These are phyloP conservation scores for Acanthamoeba sp. DNA, from an alignment of 208 protist genomes.

Conservation along the genomic window DNA sequence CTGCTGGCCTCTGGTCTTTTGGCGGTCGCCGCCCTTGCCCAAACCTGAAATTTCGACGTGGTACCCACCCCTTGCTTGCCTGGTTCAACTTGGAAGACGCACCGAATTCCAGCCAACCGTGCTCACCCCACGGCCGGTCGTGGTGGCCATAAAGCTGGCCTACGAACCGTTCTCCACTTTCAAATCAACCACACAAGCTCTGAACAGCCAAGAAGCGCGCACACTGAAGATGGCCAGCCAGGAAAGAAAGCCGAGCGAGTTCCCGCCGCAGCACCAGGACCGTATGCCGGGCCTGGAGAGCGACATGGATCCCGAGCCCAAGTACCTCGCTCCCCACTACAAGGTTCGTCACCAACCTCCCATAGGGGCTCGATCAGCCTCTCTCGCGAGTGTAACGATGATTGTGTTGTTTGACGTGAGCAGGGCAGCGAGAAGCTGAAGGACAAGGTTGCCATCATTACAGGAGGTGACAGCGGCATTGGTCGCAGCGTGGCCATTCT, in stretches of 20 bases:
- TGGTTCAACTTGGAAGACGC: not conserved
- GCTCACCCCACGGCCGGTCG: not conserved
- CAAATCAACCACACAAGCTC: not conserved
- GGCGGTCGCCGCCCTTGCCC: no score
- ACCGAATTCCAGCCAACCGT: not conserved
- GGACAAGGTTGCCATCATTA: constrained; percentile 81
- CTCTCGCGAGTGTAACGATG: not conserved
- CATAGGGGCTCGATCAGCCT: no score
- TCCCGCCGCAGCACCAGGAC: constrained; percentile 39
- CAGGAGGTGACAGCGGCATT: constrained; percentile 87
- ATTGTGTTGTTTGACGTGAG: not conserved
- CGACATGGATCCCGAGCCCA: constrained; percentile 16
- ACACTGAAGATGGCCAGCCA: not conserved
- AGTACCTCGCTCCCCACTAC: constrained; percentile 45
- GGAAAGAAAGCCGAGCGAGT: constrained; percentile 25
- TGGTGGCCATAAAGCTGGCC: not conserved
- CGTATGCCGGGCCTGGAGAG: constrained; percentile 27
- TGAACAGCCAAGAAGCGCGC: not conserved
- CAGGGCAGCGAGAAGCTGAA: constrained; percentile 63
- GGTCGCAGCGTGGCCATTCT: constrained; percentile 82
- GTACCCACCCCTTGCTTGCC: not conserved
- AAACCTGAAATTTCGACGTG: not conserved
- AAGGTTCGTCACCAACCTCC: no score
- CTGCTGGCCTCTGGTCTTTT: no score
- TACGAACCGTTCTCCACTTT: not conserved